Conservation (phyloP, 2,329 filamentous ascomycete genomes). For the Fusarium begoniae region DNA sequence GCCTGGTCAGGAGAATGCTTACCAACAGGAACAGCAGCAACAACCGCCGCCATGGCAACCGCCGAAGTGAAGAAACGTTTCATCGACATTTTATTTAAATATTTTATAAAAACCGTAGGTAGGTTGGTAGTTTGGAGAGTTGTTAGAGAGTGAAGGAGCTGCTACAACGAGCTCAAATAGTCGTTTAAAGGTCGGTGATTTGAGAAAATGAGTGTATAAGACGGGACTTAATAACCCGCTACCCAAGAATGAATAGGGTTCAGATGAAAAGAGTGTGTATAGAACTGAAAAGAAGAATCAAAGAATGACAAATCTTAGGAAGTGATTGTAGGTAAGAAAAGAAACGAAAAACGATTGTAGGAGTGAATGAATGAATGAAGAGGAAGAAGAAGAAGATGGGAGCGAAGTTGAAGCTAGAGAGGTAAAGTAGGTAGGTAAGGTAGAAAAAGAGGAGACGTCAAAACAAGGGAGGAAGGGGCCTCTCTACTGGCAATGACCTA, state of each 20-base stretch:
- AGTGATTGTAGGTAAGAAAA: slow-evolving; percentile 2
- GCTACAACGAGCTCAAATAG: slow-evolving; percentile 15
- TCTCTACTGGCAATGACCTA: neutral
- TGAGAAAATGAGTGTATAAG: slow-evolving; percentile 8
- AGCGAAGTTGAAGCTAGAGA: neutral
- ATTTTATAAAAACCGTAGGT: neutral
- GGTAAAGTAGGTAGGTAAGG: neutral
- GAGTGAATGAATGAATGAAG: slow-evolving; percentile 9
- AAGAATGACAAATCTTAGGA: slow-evolving; percentile 23
- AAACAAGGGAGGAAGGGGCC: neutral
- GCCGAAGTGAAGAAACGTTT: slow-evolving; percentile 37
- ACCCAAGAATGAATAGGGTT: slow-evolving; percentile 21
- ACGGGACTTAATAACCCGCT: slow-evolving; percentile 12
- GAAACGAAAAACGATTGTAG: neutral
- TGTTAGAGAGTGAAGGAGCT: slow-evolving; percentile 25
- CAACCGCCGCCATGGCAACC: slow-evolving; percentile 35
- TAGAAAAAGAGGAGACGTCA: neutral
- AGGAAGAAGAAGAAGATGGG: neutral
- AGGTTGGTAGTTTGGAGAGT: neutral
- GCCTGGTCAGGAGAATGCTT: neutral
- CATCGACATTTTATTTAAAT: slow-evolving; percentile 30
- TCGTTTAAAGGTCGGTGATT: slow-evolving; percentile 9
- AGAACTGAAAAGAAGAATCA: slow-evolving; percentile 11
- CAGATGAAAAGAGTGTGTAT: slow-evolving; percentile 24
- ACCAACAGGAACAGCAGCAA: slow-evolving; percentile 40